Evolutionary conservation across 2,329 filamentous ascomycete genomes (phyloP), one percentile per base, ranked within the genome.

Genomic region (Bisporella sp.): DNA sequence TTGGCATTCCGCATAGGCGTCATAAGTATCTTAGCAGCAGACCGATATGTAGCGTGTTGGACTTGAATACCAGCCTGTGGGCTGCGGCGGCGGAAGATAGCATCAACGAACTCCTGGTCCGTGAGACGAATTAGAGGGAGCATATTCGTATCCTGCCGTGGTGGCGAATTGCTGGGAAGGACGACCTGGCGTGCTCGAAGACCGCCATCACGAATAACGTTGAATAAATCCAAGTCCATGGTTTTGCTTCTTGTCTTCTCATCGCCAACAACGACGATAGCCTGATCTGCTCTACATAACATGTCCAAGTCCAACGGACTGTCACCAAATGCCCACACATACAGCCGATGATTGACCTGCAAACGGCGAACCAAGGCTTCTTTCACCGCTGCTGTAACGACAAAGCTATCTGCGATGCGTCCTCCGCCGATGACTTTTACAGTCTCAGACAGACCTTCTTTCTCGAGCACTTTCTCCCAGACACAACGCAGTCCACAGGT

Each of bases 301-400:
- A 85, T 85, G 0, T 66, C 62, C 13, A 85, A 39, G 55, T 85
- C 82, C 5, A 82, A 53, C 0, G 69, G 69, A 55, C 80, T 79
- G 56, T 84, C 79, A n/a, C 81, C 80, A 56, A 85, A 79, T 0
- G 77, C 81, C 61, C 68, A 74, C 13, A 82, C 74, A 39, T 70
- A 62, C 31, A 70, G 42, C 0, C 64, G 4, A 40, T 72, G 54
- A 0, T 13, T 13, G 0, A 66, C 30, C 47, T 63, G 65, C 21
- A 83, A 59, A 2, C 59, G 65, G 1, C 47, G 46, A 1, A 81
- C 75, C 29, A 83, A 41, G 0, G 57, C 58, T 1, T 65, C 72
- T 60, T 85, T 85, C 21, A 76, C 63, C 0, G 53, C 56, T 5
- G 72, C 65, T 0, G 74, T 79, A 30, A 85, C 68, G 9, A 84